Evolutionary conservation across 805 yeast genomes (phyloP), one percentile per base, ranked within the genome.

Genomic region (Sporopachydermia lactativora): DNA sequence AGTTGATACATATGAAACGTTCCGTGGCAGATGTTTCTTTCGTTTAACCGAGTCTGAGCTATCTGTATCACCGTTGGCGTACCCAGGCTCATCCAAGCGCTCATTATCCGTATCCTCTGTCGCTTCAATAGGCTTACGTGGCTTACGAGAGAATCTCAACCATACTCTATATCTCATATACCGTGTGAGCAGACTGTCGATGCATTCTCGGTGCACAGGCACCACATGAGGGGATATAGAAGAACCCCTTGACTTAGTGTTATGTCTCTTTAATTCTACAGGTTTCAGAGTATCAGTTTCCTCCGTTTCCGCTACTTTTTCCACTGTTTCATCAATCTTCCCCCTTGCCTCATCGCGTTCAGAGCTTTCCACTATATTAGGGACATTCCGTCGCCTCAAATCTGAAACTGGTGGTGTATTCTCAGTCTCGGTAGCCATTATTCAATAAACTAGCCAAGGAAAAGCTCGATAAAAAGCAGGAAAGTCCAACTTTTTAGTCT

Each of bases 31-130:
- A 24, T 24, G 8, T 24, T 24, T 24, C n/a, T n/a, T 24, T 24
- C 31, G 8, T 24, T 24, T 24, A n/a, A 24, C 13, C n/a, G 8
- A 8, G 8, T 24, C 31, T 8, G 31, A 24, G n/a, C n/a, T 24
- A 24, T 24, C n/a, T n/a, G n/a, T n/a, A n/a, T 24, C 31, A 8
- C 31, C 31, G n/a, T 24, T 24, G 8, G 31, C 31, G 13, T 24
- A 8, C n/a, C 13, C 31, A 8, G 8, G 8, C n/a, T 24, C 31
- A 24, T 24, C 31, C 3, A 53, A 49, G 39, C 70, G 72, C 18
- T 69, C 44, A n/a, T 65, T 64, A 39, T 73, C 72, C 4, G 73
- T 70, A 35, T 84, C 60, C 1, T 86, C 62, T 40, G 80, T 84
- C 54, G 84, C 86, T 52, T 81, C 84, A 34, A 81, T 61, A n/a